Base-by-base conservation (phyloP, 225 moss, liverwort and hornwort species). In the Pseudisothecium myosuroides region DNA sequence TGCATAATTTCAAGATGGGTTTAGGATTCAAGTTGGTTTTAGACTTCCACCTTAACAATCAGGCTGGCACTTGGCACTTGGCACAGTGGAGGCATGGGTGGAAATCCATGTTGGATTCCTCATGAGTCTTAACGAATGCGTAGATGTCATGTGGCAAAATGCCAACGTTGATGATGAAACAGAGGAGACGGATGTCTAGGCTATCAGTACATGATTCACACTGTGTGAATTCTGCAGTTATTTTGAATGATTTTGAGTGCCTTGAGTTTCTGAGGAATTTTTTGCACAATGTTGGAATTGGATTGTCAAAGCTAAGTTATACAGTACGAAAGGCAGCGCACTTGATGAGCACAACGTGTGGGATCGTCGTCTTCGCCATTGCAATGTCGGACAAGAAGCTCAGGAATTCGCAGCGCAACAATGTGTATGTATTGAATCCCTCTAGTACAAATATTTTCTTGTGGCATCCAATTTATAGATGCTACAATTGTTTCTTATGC, bases 371-470 rank as follows among this genome's bases (percentile, higher is more conserved):
- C 41, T 55, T 86, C 61, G 49, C 24, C 63, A 64, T 67, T 55
- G 85, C 90, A 73, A 94, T 91, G 94, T 76, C 91, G 77, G 69
- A 72, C 37, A 80, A 90, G 79, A 85, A 67, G 88, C 77, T 63
- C 41, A 27, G 82, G 76, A 87, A 85, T 87, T 85, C 58, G 58
- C 92, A 92, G 83, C 91, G 90, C 81, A 92, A 95, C 86, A 95
- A 93, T 77, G 95, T 96, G 22, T 96, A 95, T 89, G 94, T 96
- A 73, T 95, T 96, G 83, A 96, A 96, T 72, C 94, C 95, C 41
- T 85, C 58, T 65, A 86, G 90, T 92, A 85, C 22, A 34, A 47
- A 26, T 64, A 7, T 34, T 32, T 45, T 65, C 65, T 83, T 50
- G 50, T 37, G 75, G 73, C 34, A 27, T 91, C 26, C 62, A 22